These are phyloP conservation scores for Penicillium cosmopolitanum DNA, from an alignment of 495 filamentous ascomycete genomes.

Conservation along the genomic window DNA sequence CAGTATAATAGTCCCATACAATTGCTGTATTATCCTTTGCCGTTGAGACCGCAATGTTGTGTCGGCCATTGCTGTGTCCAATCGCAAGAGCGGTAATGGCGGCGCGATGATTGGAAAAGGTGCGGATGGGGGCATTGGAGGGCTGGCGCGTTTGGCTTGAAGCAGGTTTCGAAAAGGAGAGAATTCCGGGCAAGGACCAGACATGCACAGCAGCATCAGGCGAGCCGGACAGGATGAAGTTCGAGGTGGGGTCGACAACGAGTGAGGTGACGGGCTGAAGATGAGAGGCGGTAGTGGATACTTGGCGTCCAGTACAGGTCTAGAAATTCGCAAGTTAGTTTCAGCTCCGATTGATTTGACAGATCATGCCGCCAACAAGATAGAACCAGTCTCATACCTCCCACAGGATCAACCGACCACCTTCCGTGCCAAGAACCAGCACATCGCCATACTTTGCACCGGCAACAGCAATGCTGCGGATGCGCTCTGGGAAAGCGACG, in stretches of 20 bases:
- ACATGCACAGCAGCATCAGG: conserved; percentile 87
- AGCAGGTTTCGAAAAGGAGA: conserved; percentile 62
- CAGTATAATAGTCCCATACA: conserved; percentile 86
- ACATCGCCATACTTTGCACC: conserved; percentile 64
- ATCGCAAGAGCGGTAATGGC: conserved; percentile 71
- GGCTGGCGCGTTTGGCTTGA: conserved; percentile 39
- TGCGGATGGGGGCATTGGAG: conserved; percentile 61
- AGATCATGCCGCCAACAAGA: conserved; percentile 7
- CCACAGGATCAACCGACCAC: conserved; percentile 87
- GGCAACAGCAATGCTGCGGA: conserved; percentile 70
- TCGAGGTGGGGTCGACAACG: conserved; percentile 69
- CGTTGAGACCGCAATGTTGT: conserved; percentile 76
- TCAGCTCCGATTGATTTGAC: conserved; percentile 5
- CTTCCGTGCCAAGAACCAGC: conserved; percentile 81
- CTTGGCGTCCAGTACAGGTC: conserved; percentile 83
- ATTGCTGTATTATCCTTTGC: conserved; percentile 82
- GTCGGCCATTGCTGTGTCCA: conserved; percentile 67
- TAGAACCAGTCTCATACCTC: conserved; percentile 63
- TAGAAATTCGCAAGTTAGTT: conserved; percentile 36
- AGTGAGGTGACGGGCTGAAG: conserved; percentile 82
- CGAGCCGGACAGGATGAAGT: conserved; percentile 85
- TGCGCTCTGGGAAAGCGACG: conserved; percentile 83
- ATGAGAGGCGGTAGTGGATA: conserved; percentile 86
- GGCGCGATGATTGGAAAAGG: conserved; percentile 78
- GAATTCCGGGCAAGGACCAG: conserved; percentile 77